Base-by-base conservation (phyloP, 129 eudicot genomes). In the Tanacetum coccineum region DNA sequence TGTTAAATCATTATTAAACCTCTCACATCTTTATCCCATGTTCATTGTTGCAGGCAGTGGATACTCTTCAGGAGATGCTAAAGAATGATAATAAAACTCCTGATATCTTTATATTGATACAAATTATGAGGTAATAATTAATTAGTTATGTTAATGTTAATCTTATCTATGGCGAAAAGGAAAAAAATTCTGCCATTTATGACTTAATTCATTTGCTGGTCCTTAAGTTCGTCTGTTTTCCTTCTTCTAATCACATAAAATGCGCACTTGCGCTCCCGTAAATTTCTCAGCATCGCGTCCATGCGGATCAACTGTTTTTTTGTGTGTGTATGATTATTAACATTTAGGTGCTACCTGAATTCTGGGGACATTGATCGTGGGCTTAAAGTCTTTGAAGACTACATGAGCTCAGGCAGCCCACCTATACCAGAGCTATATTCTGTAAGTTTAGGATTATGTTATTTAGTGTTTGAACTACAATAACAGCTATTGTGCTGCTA, bases 321-420 rank as follows among this genome's bases (percentile, higher is more conserved):
- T 36, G 30, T 15, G 57, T 19, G 64, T 62, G 18, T 64, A 8
- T 42, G 14, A 75, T 59, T 39, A 15, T 73, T 2, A 7, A 62
- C 68, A 11, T 72, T 46, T 73, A 93, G 98, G 91, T 88, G 96
- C 76, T 86, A 88, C 79, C 72, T 86, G 56, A 83, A 70, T 59
- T 66, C 84, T 32, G 96, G 98, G 19, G 82, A 86, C 64, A 30
- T 88, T 52, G 95, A 84, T 60, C 85, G 95, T 55, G 95, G 96
- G 66, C 54, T 56, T 50, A 72, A 84, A 67, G 54, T 70, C 12
- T 93, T 86, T 73, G 95, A 86, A 46, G 96, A 86, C 47, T 88
- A 68, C 83, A 82, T 79, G 83, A 78, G 62, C 44, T 52, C 91
- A 7, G 78, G 78, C 53, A 79, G 55, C 59, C 81, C 87, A 46